Evolutionary conservation across 192 early-diverging fungal genomes (phyloP).

Genomic region (Coemansia sp.): DNA sequence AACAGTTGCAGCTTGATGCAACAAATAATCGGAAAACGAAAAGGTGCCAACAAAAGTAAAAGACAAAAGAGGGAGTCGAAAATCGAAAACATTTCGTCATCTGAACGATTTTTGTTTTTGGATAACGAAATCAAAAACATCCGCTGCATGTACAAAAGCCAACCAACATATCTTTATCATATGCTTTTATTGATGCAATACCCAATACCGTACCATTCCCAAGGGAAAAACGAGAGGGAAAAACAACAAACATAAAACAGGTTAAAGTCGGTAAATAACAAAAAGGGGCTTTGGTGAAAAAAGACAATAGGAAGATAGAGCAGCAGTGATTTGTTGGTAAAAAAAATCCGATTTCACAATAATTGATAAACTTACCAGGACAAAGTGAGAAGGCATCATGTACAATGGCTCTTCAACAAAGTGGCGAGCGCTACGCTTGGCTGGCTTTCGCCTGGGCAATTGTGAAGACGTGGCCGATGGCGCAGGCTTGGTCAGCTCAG

Average conservation of each 20-base stretch:
- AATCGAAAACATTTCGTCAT: conserved; percentile 7
- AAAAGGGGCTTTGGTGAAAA: background rate
- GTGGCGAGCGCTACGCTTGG: conserved; percentile 35
- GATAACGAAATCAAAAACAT: conserved; percentile 3
- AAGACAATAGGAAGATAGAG: background rate
- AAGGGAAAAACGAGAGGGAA: background rate
- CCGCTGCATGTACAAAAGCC: background rate
- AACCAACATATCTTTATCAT: too few relatives aligned
- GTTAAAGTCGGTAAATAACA: background rate
- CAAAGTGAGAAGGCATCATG: conserved; percentile 40
- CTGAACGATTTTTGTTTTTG: background rate
- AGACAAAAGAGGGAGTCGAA: background rate
- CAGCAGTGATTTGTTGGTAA: background rate
- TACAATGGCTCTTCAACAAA: conserved; percentile 56
- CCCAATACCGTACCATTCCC: too few relatives aligned
- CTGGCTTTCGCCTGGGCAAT: conserved; percentile 38
- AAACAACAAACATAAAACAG: background rate
- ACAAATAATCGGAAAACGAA: background rate
- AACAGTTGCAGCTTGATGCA: background rate
- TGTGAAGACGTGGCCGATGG: background rate
- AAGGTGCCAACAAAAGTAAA: background rate
- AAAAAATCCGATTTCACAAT: background rate
- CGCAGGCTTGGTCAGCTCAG: conserved; percentile 4
- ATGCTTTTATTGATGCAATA: too few relatives aligned
- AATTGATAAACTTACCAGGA: conserved; percentile 34